These are phyloP conservation scores for Catenaria anguillulae DNA, from an alignment of 371 early-diverging fungal genomes.

Conservation along the genomic window DNA sequence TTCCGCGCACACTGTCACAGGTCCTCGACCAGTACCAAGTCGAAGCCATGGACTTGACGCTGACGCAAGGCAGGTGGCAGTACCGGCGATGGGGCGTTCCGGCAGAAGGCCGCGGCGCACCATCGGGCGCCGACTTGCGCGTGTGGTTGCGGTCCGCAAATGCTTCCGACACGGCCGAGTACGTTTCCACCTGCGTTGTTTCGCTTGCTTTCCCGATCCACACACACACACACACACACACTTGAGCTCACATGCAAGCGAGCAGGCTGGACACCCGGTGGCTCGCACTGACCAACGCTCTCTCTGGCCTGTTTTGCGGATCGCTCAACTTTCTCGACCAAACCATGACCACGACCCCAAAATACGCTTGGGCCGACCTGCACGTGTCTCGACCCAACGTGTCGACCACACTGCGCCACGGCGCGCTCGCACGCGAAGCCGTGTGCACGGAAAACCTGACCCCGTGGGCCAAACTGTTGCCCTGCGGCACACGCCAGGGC, in stretches of 20 bases:
- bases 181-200: not conserved
- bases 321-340: constrained; percentile 83
- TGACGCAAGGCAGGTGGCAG: constrained; percentile 81
- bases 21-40: constrained; percentile 57
- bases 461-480: constrained; percentile 87
- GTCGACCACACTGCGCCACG: constrained; percentile 43
- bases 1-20: constrained; percentile 74
- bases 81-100: constrained; percentile 62
- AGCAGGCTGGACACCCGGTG: no score
- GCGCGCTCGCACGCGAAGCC: constrained; percentile 71
- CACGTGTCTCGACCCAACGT: not conserved
- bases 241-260: no score
- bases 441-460: constrained; percentile 96
- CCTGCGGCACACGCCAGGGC: constrained; percentile 68
- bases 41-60: constrained; percentile 62
- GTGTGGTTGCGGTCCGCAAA: constrained; percentile 51
- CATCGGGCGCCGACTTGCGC: constrained; percentile 62
- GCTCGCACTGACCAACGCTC: constrained; percentile 73
- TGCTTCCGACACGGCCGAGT: no score
- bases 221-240: no score
- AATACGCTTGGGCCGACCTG: no score
- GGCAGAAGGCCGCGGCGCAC: constrained; percentile 24
- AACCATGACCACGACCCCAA: no score
- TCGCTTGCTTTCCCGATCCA: not conserved
- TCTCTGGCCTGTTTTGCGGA: constrained; percentile 87